Conservation (phyloP, 768 basidiomycete species). For the Boletus reticuloceps region DNA sequence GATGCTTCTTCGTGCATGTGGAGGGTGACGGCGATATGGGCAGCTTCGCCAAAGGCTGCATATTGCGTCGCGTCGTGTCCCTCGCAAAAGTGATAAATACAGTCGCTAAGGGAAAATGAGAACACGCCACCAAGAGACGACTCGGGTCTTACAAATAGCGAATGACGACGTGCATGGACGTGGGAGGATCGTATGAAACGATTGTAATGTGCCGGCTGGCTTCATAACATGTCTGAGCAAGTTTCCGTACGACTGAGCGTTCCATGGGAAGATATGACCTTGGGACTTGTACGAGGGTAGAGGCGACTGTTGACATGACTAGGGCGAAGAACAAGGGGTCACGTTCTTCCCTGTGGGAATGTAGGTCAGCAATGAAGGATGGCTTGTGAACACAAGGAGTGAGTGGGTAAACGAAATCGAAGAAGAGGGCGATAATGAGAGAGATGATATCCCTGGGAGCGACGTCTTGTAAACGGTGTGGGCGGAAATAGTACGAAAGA, state of each 20-base stretch:
- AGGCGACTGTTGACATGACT: conserved; percentile 86
- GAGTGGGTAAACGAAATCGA: conserved; percentile 90
- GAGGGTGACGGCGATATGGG: conserved; percentile 77
- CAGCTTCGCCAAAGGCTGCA: conserved; percentile 84
- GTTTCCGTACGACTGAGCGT: conserved; percentile 75
- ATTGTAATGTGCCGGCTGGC: conserved; percentile 80
- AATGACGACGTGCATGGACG: conserved; percentile 81
- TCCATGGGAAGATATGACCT: conserved; percentile 88
- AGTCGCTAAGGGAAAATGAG: conserved; percentile 51
- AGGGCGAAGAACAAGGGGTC: conserved; percentile 90
- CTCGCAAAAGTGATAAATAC: conserved; percentile 84
- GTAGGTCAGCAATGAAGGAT: conserved; percentile 88
- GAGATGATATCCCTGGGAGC: conserved; percentile 79
- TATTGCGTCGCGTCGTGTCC: conserved; percentile 86
- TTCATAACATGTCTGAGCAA: conserved; percentile 78
- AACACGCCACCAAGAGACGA: neutral
- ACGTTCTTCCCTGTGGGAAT: conserved; percentile 73
- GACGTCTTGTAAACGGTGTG: conserved; percentile 76
- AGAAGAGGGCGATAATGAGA: conserved; percentile 84
- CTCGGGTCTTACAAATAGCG: conserved; percentile 73
- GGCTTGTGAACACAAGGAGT: conserved; percentile 91
- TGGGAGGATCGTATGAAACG: conserved; percentile 79
- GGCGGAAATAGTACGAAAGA: conserved; percentile 72
- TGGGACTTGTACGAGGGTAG: conserved; percentile 86
- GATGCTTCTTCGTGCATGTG: conserved; percentile 86